A percentile compares a stretch with the other conserved stretches of the same genome.
Evolutionary conservation across 2,329 filamentous ascomycete genomes (phyloP).

Genomic region (Beauveria caledonica): DNA sequence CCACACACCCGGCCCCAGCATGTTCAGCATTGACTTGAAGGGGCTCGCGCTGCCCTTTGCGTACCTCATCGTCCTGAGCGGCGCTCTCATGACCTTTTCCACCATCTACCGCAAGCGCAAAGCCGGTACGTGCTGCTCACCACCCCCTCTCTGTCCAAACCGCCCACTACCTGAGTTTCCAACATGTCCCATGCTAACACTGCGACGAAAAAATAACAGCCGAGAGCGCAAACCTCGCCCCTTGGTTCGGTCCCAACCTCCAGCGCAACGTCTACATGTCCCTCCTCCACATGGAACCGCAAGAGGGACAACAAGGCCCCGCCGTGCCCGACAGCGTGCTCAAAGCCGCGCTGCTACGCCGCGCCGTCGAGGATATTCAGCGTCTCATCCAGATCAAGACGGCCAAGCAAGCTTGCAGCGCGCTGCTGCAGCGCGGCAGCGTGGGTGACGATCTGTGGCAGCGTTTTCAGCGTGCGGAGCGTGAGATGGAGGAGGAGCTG

Average conservation of each 20-base stretch:
- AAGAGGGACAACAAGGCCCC: constrained; percentile 53
- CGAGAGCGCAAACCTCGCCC: constrained; percentile 75
- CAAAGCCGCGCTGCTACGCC: constrained; percentile 78
- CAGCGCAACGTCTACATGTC: constrained; percentile 93
- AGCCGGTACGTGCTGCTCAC: constrained; percentile 50
- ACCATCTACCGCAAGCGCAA: constrained; percentile 90
- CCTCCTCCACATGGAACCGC: constrained; percentile 69
- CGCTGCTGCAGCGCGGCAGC: constrained; percentile 78
- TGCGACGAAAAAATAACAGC: constrained; percentile 34
- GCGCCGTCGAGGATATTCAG: constrained; percentile 87
- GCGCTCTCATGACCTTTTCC: constrained; percentile 86
- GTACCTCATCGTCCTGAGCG: constrained; percentile 80
- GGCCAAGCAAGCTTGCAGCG: constrained; percentile 79
- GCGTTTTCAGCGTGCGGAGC: constrained; percentile 82
- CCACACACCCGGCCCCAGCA: constrained; percentile 21
- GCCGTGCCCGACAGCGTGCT: constrained; percentile 75
- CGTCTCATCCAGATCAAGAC: constrained; percentile 82
- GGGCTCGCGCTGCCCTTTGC: constrained; percentile 79
- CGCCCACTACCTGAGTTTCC: no score
- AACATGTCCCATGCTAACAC: no score
- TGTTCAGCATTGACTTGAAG: constrained; percentile 65
- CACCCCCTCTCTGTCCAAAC: not conserved
- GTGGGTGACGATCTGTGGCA: constrained; percentile 96
- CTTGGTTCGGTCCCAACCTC: constrained; percentile 88
- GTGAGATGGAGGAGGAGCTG: constrained; percentile 95